Evolutionary conservation across 2,329 filamentous ascomycete species (phyloP), one percentile per base, ranked within the genome.

Genomic region (Colletotrichum navitas): DNA sequence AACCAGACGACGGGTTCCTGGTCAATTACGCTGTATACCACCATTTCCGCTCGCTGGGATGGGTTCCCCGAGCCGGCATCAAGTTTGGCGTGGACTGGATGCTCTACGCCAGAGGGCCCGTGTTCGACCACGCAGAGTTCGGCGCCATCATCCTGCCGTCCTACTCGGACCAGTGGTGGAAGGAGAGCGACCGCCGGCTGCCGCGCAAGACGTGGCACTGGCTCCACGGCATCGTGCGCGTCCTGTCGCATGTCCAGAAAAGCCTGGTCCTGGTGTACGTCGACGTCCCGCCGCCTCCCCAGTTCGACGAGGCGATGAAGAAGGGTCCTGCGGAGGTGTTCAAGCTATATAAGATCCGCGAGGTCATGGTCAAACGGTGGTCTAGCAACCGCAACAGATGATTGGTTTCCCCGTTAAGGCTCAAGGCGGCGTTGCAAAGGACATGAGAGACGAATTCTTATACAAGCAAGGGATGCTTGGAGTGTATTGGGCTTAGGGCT

Each of bases 51-150:
- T 97, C 94, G 0, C 86, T 98, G 0, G 96, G 96, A 32, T 99
- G 96, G 95, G 94, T 98, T 1, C 92, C 97, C 0, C 92, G 97
- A 18, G 91, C 93, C 6, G 97, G 96, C 45, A 91, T 97, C 79
- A 99, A 99, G 79, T 99, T 99, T 76, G 94, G 93, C 29, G 93
- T 94, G 12, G 96, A 99, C 80, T 98, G 94, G 85, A 85, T 99
- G n/a, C 88, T 99, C 10, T 99, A 99, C 82, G 91, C 94, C 68
- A 92, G 94, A 26, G 96, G 96, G 0, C 96, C 96, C 0, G 95
- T 96, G 0, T 98, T 99, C 80, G 91, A 94, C 29, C 96, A 99
- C 79, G 96, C 96, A 29, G 94, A 98, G 78, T 99, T 98, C 78
- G 95, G 94, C 0, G 83, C 98, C 54, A 86, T 95, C 32, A 90